Conservation (phyloP, 495 filamentous ascomycete species). For the Lophiostoma macrostomum region DNA sequence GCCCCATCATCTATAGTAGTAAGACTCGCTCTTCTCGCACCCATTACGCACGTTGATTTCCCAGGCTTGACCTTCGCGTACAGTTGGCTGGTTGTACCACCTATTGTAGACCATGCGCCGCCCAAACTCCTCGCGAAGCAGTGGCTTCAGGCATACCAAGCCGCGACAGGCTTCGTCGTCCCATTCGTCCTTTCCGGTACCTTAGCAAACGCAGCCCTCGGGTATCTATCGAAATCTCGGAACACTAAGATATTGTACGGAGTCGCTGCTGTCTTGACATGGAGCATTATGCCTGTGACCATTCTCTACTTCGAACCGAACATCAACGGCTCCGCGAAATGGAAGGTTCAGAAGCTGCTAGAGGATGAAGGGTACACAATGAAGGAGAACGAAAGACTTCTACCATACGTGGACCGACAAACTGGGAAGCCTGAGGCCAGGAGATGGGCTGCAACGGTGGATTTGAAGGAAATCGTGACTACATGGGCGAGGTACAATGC, state of each 20-base stretch:
- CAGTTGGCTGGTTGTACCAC: constrained; percentile 19
- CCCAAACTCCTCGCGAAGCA: constrained; percentile 36
- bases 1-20: constrained; percentile 21
- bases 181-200: constrained; percentile 35
- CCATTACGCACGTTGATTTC: background rate
- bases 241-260: constrained; percentile 9
- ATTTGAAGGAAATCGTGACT: constrained; percentile 31
- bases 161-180: constrained; percentile 34
- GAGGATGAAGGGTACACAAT: constrained; percentile 35
- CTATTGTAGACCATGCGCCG: constrained; percentile 30
- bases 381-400: constrained; percentile 19
- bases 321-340: constrained; percentile 38
- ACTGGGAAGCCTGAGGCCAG: constrained; percentile 21
- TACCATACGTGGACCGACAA: constrained; percentile 28
- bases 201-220: constrained; percentile 25
- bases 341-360: constrained; percentile 37
- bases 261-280: constrained; percentile 23
- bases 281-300: constrained; percentile 37
- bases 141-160: constrained; percentile 37
- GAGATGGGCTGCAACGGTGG: constrained; percentile 29
- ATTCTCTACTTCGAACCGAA: constrained; percentile 35
- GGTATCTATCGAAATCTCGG: constrained; percentile 7
- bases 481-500: constrained; percentile 31
- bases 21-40: background rate
- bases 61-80: constrained; percentile 23